Conservation (phyloP, 306 rosid species). For the Sindora glabra region DNA sequence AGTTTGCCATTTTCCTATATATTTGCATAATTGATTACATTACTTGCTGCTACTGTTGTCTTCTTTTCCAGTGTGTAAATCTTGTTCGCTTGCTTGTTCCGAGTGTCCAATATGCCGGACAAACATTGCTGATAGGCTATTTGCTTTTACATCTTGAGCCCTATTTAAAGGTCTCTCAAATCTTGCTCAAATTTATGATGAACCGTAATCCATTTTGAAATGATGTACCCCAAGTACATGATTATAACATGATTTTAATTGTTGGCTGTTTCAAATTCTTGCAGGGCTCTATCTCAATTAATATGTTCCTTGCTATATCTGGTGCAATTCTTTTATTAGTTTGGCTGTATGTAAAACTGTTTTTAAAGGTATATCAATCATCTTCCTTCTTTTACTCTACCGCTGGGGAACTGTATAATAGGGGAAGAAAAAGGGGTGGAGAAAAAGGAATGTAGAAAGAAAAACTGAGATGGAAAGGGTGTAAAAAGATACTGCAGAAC, state of each 20-base stretch:
- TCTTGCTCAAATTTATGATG: background rate
- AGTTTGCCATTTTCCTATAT: background rate
- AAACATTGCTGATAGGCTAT: conserved; percentile 91
- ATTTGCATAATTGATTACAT: background rate
- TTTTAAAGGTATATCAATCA: conserved; percentile 32
- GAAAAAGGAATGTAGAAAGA: background rate
- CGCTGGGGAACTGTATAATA: conserved; percentile 33
- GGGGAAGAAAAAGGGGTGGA: background rate
- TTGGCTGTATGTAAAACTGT: conserved; percentile 40
- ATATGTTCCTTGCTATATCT: conserved; percentile 16
- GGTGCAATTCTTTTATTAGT: conserved; percentile 51
- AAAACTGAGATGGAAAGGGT: conserved; percentile 11
- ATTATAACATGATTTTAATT: background rate
- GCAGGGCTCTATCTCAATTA: conserved; percentile 25
- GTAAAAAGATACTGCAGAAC: conserved; percentile 23
- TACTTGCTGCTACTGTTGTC: conserved; percentile 4
- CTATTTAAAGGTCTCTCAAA: conserved; percentile 34
- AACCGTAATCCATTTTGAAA: background rate
- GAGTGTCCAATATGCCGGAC: conserved; percentile 98
- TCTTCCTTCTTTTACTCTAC: background rate
- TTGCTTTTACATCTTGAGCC: conserved; percentile 81
- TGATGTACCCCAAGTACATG: background rate
- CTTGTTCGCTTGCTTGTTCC: conserved; percentile 95
- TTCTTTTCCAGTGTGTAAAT: conserved; percentile 76
- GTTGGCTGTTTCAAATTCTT: background rate